Evolutionary conservation across 257 asterid genomes (phyloP), one percentile per base, ranked within the genome.

Genomic region (Coffea canephora): DNA sequence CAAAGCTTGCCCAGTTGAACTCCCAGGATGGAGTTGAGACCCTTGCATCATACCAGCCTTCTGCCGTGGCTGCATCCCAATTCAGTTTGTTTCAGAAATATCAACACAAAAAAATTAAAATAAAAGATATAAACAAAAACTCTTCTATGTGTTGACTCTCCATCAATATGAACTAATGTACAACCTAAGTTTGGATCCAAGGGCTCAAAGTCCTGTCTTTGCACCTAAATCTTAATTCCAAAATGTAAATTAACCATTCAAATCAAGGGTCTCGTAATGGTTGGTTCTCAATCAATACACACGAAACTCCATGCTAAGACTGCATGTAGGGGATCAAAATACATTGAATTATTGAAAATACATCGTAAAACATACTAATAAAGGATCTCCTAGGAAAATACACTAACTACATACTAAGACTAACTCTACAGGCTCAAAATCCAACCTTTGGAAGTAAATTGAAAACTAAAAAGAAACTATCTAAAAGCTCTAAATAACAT

Each of bases 41-140:
- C 96, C 97, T 87, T 87, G 97, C 88, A 89, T 82, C 74, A 91
- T 86, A 69, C 90, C 93, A 6, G 94, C 89, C 88, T 94, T 92
- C 84, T 91, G 97, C 54, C 96, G 90, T 21, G 96, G 97, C 97
- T 96, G 91, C 94, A 90, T 48, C 77, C 49, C 84, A n/a, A 84
- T 49, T 48, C 78, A 86, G 70, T 25, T 48, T 61, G n/a, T 67
- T 65, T 86, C 70, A 87, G 85, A 80, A 80, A 48, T 80, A 72
- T 52, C 71, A 75, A 75, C 70, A 79, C 46, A 68, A 25, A 52
- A 57, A 34, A 23, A 62, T 18, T 3, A 7, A 57, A 46, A 18
- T 5, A 8, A 31, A n/a, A 64, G n/a, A 16, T 34, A 27, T 39
- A 43, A 25, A 31, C 62, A 21, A 57, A 67, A 48, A 10, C 10